These are phyloP conservation scores for Periconia macrospinosa DNA, from an alignment of 2,329 filamentous ascomycete genomes.

Conservation along the genomic window DNA sequence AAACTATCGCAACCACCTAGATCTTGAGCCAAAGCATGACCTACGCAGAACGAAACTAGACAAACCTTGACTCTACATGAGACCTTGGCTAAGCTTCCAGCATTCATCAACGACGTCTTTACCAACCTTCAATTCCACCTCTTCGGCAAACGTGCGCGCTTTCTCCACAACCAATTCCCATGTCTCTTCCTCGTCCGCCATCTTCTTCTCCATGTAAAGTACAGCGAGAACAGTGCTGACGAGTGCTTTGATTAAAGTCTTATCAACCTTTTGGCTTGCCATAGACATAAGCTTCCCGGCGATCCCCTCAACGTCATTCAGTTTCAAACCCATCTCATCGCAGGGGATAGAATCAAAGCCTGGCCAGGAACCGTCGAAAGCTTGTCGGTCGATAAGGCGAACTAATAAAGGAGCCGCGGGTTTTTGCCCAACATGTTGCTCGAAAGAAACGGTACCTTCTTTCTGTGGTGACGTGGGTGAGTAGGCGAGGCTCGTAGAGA, in stretches of 20 bases:
- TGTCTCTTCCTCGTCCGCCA: conserved; percentile 52
- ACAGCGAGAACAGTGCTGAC: conserved; percentile 48
- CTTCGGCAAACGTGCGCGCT: conserved; percentile 46
- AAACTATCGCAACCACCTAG: too few relatives aligned
- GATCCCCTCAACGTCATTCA: conserved; percentile 4
- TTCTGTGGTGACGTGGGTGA: too few relatives aligned
- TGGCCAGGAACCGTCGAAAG: conserved; percentile 58
- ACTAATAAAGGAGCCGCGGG: conserved; percentile 32
- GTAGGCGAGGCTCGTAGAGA: too few relatives aligned
- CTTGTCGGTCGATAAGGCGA: conserved; percentile 55
- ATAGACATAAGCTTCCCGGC: conserved; percentile 2
- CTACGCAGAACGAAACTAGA: background rate
- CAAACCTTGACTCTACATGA: background rate
- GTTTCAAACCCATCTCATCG: conserved; percentile 17
- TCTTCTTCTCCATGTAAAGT: conserved; percentile 51
- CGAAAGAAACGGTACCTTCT: too few relatives aligned
- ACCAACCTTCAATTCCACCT: conserved; percentile 43
- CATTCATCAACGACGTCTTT: conserved; percentile 4
- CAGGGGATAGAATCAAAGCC: conserved; percentile 27
- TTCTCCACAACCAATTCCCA: conserved; percentile 67
- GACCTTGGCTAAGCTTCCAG: conserved; percentile 5
- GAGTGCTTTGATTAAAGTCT: conserved; percentile 10
- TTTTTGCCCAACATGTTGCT: too few relatives aligned
- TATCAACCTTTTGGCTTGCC: conserved; percentile 12
- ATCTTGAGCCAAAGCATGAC: too few relatives aligned